Base-by-base conservation (phyloP, 2,329 filamentous ascomycete species). In the Talaromyces sp. region DNA sequence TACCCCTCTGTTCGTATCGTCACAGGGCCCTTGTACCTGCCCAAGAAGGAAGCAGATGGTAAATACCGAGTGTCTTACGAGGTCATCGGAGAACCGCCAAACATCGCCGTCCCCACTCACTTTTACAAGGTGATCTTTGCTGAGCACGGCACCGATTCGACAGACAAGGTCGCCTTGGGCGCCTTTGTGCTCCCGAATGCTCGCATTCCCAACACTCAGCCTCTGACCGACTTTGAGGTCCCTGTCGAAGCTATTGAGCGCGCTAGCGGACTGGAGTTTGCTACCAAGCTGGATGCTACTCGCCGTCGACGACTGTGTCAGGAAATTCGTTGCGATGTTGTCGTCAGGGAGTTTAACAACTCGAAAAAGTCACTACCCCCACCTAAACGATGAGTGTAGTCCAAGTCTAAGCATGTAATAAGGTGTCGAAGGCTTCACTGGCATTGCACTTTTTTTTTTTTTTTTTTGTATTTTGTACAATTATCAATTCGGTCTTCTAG, bases 121-220 rank as follows among this genome's bases (percentile, higher is more conserved):
- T 99, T 99, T 80, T 99, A 96, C 85, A 99, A 99, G 82, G 92
- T 99, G 72, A 95, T 99, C 69, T 96, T 95, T 71, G 95, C 91
- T 30, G 95, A 99, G 79, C 92, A 96, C 71, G 90, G 89, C 3
- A 79, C 77, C 1, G 76, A 72, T 27, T 82, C 82, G 30, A 77
- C 74, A 9, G 90, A 91, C 18, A 89, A 89, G 65, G 95, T 99
- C 36, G 92, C 92, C 34, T 80, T 99, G 40, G 95, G 91, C 53
- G 95, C 95, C 7, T 99, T 99, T 72, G 94, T 99, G 59, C 82
- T 99, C 69, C 95, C 95, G 16, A 99, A 99, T 75, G 92, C 92
- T 1, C 83, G 80, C 18, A 99, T 99, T 68, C 82, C 89, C 42
- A 99, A 96, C 76, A 83, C 87, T 64, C 97, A 95, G 81, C 91